phyloP scores from a whole-genome alignment of 371 early-diverging fungal species.

The Encephalitozoon hellem region DNA sequence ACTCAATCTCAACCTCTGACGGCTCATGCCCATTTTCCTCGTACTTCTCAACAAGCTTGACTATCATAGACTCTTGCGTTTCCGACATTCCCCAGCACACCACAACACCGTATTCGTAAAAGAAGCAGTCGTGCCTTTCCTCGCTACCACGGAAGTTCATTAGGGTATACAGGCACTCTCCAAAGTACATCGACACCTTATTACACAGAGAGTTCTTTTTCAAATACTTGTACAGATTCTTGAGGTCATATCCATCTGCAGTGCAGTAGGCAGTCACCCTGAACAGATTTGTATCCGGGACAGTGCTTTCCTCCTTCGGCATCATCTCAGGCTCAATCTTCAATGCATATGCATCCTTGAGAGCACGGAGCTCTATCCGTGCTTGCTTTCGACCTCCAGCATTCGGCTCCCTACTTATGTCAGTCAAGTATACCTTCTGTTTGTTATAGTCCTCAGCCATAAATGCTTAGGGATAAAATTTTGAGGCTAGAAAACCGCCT shows the following conservation, averaged over 20 bases:
- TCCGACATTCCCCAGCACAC: constrained; percentile 61
- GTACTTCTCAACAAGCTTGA: constrained; percentile 52
- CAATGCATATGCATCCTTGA: constrained; percentile 58
- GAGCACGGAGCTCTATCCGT: constrained; percentile 51
- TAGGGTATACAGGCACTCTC: constrained; percentile 59
- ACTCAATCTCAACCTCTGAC: constrained; percentile 56
- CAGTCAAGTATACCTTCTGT: constrained; percentile 45
- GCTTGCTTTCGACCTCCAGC: constrained; percentile 46
- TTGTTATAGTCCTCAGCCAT: constrained; percentile 7
- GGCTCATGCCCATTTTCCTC: constrained; percentile 54
- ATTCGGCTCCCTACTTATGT: constrained; percentile 24
- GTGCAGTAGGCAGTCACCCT: constrained; percentile 61
- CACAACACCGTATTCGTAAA: constrained; percentile 59
- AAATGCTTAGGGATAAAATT: constrained; percentile 18
- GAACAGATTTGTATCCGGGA: constrained; percentile 48
- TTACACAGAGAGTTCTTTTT: constrained; percentile 45
- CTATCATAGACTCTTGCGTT: constrained; percentile 44
- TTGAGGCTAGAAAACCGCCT: neutral
- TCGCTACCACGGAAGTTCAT: constrained; percentile 23
- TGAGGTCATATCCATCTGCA: constrained; percentile 58
- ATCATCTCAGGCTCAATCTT: constrained; percentile 41
- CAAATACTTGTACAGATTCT: constrained; percentile 51
- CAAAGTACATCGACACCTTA: constrained; percentile 58
- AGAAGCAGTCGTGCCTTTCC: constrained; percentile 50
- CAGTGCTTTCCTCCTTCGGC: constrained; percentile 25